Conservation (phyloP, 176 grass and related monocot genomes). For the Cymbopogon citratus region DNA sequence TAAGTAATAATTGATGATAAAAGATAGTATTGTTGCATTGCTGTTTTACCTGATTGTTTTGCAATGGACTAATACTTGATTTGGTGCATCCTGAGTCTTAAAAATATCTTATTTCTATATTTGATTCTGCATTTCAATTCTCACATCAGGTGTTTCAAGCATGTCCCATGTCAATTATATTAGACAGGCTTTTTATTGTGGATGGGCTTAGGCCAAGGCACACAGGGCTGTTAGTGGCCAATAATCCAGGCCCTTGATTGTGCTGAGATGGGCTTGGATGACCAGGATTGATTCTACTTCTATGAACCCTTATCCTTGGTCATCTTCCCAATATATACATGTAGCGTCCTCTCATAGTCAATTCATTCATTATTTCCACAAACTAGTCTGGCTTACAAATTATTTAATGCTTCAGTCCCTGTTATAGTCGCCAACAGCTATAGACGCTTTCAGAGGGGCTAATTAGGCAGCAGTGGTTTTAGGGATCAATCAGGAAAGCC, state of each 20-base stretch:
- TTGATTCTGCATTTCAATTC: background rate
- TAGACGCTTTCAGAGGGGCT: too few relatives aligned
- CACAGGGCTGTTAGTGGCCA: background rate
- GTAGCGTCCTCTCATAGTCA: background rate
- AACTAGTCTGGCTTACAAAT: too few relatives aligned
- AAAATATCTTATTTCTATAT: background rate
- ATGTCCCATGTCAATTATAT: background rate
- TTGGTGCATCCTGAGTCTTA: background rate
- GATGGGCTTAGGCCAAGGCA: background rate
- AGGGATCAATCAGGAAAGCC: too few relatives aligned
- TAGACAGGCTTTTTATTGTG: background rate
- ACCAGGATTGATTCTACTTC: background rate
- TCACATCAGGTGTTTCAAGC: too few relatives aligned
- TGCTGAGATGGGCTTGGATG: background rate
- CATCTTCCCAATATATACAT: background rate
- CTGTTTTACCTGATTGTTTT: background rate
- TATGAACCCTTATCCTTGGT: too few relatives aligned
- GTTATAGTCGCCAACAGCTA: too few relatives aligned
- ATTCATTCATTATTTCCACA: background rate
- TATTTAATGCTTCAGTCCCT: too few relatives aligned
- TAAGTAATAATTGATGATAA: too few relatives aligned
- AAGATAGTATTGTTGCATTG: background rate
- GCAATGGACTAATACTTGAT: background rate
- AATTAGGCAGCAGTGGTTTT: too few relatives aligned
- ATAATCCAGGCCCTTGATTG: too few relatives aligned